phyloP scores from a whole-genome alignment of 495 filamentous ascomycete genomes.

The Podospora conica region DNA sequence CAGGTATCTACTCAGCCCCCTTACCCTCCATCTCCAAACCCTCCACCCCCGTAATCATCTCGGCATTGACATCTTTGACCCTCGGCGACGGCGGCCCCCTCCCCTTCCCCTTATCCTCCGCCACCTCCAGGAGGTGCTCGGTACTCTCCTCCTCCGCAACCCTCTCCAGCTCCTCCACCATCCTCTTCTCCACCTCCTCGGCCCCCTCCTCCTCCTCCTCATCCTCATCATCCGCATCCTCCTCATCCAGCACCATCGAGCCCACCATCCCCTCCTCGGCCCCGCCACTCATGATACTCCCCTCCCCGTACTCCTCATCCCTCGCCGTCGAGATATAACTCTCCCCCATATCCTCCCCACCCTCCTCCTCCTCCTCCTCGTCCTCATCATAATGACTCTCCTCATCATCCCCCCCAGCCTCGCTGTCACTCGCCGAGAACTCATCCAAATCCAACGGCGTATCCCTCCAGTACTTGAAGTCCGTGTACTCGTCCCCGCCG shows the following conservation, averaged over 20 bases:
- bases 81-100: slow-evolving; percentile 6
- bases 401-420: slow-evolving; percentile 47
- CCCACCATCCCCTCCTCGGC: slow-evolving; percentile 24
- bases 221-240: slow-evolving; percentile 26
- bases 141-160: slow-evolving; percentile 37
- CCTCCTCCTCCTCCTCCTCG: slow-evolving; percentile 36
- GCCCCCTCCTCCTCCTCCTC: slow-evolving; percentile 33
- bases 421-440: slow-evolving; percentile 75
- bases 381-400: slow-evolving; percentile 26
- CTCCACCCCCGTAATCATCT: slow-evolving; percentile 47
- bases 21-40: slow-evolving; percentile 34
- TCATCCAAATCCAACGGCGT: slow-evolving; percentile 66
- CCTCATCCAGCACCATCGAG: slow-evolving; percentile 24
- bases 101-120: not conserved
- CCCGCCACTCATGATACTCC: slow-evolving; percentile 38
- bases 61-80: slow-evolving; percentile 38
- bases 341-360: slow-evolving; percentile 43
- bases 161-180: slow-evolving; percentile 38
- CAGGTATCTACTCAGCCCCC: slow-evolving; percentile 9
- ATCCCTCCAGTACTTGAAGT: slow-evolving; percentile 85
- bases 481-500: slow-evolving; percentile 79
- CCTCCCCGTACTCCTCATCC: slow-evolving; percentile 43
- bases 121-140: slow-evolving; percentile 1
- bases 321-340: slow-evolving; percentile 56
- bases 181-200: slow-evolving; percentile 20